A percentile compares a stretch with the other conserved stretches of the same genome.
These are phyloP conservation scores for Nicotiana knightiana DNA, from an alignment of 257 asterid species.

Conservation along the genomic window DNA sequence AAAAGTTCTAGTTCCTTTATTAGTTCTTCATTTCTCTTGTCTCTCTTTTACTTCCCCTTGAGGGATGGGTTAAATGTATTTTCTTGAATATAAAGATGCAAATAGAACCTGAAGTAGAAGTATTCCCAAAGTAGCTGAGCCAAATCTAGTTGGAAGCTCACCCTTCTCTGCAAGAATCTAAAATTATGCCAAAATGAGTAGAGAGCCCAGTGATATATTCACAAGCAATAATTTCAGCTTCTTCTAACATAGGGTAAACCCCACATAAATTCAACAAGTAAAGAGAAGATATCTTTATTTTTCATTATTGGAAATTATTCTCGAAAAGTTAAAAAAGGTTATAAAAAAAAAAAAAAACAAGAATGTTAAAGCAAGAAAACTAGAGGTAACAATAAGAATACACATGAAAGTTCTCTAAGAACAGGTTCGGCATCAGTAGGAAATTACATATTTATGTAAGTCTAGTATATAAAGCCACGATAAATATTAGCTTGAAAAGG, in stretches of 20 bases:
- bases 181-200: conserved; percentile 38
- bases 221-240: neutral
- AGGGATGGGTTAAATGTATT: neutral
- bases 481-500: neutral
- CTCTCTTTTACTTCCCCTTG: neutral
- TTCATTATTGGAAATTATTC: neutral
- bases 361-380: neutral
- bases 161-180: conserved; percentile 99
- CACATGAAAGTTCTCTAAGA: neutral
- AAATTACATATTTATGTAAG: neutral
- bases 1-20: neutral
- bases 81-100: neutral
- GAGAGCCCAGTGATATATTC: neutral
- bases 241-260: neutral
- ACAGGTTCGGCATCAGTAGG: neutral
- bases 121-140: conserved; percentile 95
- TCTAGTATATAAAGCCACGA: neutral
- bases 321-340: neutral
- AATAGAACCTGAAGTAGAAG: conserved; percentile 81
- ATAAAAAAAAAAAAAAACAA: neutral
- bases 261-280: neutral
- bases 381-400: neutral
- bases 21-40: neutral
- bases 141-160: conserved; percentile 96
- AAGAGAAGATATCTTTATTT: neutral